Percentiles rank a stretch among this genome's conserved stretches.
Conservation (phyloP, 306 rosid genomes). For the Cicer bijugum region DNA sequence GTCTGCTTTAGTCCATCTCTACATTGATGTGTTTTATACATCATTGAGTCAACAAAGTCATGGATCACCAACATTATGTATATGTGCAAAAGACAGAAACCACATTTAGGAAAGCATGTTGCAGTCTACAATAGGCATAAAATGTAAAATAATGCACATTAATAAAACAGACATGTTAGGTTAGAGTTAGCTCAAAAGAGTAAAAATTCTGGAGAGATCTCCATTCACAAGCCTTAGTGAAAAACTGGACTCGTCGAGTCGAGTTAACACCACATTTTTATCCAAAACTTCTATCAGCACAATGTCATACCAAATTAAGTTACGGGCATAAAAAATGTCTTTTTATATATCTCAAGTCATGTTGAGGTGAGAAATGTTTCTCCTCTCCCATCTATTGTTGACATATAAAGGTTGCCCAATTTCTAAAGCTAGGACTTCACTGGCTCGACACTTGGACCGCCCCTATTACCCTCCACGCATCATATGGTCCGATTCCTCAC, state of each 20-base stretch:
- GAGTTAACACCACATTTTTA: too few relatives aligned
- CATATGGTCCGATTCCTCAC: too few relatives aligned
- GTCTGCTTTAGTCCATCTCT: not conserved
- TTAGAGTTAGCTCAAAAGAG: not conserved
- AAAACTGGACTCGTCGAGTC: not conserved
- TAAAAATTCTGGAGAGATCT: not conserved
- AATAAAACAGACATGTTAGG: not conserved
- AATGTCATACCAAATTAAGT: too few relatives aligned
- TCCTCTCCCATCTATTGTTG: too few relatives aligned
- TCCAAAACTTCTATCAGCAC: too few relatives aligned
- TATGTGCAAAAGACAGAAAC: not conserved
- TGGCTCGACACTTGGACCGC: too few relatives aligned
- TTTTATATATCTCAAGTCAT: too few relatives aligned
- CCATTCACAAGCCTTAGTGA: not conserved
- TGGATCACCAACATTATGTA: not conserved
- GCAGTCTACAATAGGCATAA: not conserved
- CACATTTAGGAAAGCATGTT: not conserved
- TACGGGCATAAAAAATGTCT: too few relatives aligned
- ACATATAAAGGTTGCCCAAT: too few relatives aligned
- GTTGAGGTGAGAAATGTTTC: too few relatives aligned
- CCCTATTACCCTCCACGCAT: too few relatives aligned
- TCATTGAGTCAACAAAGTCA: not conserved
- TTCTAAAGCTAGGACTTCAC: too few relatives aligned
- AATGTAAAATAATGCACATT: not conserved
- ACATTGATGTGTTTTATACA: not conserved